A percentile compares a stretch with the other conserved stretches of the same genome.
phyloP scores from a whole-genome alignment of 495 filamentous ascomycete genomes.

The Aspergillus baeticus region DNA sequence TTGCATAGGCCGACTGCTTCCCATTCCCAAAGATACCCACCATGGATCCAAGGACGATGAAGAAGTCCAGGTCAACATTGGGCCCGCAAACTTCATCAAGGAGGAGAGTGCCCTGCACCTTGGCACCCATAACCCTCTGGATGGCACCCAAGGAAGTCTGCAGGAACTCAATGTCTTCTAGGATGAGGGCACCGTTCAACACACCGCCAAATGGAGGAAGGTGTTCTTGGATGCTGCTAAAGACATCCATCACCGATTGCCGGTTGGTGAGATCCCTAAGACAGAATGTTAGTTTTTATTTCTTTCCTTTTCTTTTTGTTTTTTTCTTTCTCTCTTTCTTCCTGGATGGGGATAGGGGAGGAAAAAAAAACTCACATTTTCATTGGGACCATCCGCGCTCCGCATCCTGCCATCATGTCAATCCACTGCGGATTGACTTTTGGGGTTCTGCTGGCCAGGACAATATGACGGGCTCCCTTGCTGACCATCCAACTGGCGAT shows the following conservation, averaged over 20 bases:
- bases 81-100: constrained; percentile 3
- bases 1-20: constrained; percentile 5
- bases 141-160: neutral
- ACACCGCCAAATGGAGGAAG: constrained; percentile 13
- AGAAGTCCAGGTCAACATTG: constrained; percentile 11
- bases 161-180: constrained; percentile 3
- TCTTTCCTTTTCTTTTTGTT: too few relatives aligned
- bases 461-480: constrained; percentile 17
- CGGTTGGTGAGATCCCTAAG: constrained; percentile 11
- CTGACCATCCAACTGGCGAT: constrained; percentile 23
- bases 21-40: constrained; percentile 4
- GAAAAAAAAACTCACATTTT: constrained; percentile 16
- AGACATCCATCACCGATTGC: neutral
- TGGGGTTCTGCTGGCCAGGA: constrained; percentile 49
- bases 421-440: constrained; percentile 44
- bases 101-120: constrained; percentile 9
- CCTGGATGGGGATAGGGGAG: too few relatives aligned
- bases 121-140: neutral
- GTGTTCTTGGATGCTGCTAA: neutral
- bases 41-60: constrained; percentile 14
- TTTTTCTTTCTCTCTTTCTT: too few relatives aligned
- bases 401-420: constrained; percentile 3
- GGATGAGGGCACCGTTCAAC: constrained; percentile 7
- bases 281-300: neutral
- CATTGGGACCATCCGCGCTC: neutral